Base-by-base conservation (phyloP, 495 filamentous ascomycete genomes). In the Penicillium crystallinum region DNA sequence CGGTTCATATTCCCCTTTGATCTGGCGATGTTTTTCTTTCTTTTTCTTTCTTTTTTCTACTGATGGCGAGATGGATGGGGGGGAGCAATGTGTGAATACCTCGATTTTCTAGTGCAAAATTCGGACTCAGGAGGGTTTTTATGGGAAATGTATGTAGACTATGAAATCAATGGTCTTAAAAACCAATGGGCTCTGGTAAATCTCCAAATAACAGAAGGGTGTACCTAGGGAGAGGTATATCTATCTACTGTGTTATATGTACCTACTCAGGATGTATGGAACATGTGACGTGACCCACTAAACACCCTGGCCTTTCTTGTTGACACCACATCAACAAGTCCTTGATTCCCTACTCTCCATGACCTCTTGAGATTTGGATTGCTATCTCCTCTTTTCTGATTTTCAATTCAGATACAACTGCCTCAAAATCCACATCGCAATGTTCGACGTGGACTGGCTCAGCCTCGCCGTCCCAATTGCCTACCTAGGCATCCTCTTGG, bases 401-500 rank as follows among this genome's bases (percentile, higher is more conserved):
- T 12, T 46, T 25, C 33, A 37, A 17, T 54, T 29, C 22, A 54
- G 54, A 39, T 41, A 47, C 33, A 49, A 22, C 46, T 53, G 49
- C n/a, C 30, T 48, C 23, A 39, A 52, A 54, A 30, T 19, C 48
- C 25, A 17, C 42, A 57, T 55, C 41, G 62, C 56, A 36, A 80
- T 80, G 77, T 77, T 92, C 53, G 48, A 34, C 48, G 59, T 65
- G 49, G 77, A 96, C 78, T 92, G 87, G 89, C 65, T 88, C 66
- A 81, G 82, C 67, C 85, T 97, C 58, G 72, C 80, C 55, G 77
- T 96, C 57, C 89, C 90, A 44, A 77, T 96, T 60, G 84, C 88
- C 68, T 98, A 98, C 70, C 81, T 97, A 46, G 79, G 78, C 50
- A 84, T 97, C 46, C 81, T 98, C 34, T 76, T 89, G 56, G 91